Conservation (phyloP, 129 eudicot species). For the Silybum marianum region DNA sequence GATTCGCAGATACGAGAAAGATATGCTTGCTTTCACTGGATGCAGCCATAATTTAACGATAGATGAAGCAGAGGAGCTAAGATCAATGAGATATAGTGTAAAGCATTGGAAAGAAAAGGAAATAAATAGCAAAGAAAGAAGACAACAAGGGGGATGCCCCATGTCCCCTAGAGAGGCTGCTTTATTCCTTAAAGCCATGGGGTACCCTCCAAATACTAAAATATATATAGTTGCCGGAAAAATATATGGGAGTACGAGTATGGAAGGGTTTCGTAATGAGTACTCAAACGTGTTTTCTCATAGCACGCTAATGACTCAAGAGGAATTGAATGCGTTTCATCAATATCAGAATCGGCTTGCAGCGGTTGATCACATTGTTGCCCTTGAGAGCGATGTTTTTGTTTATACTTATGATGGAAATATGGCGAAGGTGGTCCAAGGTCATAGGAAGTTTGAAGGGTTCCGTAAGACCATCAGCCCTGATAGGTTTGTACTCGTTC, state of each 20-base stretch:
- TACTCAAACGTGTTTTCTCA: constrained; percentile 79
- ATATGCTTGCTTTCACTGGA: constrained; percentile 97
- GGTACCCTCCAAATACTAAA: constrained; percentile 65
- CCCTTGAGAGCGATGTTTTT: constrained; percentile 85
- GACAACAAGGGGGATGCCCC: constrained; percentile 88
- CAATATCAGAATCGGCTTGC: constrained; percentile 85
- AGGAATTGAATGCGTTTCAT: constrained; percentile 59
- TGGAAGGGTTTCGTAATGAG: constrained; percentile 57
- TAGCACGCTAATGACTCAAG: constrained; percentile 61
- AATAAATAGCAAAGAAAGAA: constrained; percentile 57
- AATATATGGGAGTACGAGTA: constrained; percentile 66
- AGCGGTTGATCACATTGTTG: constrained; percentile 86
- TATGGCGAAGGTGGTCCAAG: constrained; percentile 98
- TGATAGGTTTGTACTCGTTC: constrained; percentile 31
- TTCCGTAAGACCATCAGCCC: constrained; percentile 90
- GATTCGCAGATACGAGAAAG: constrained; percentile 63
- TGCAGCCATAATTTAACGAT: constrained; percentile 74
- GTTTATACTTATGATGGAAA: constrained; percentile 94
- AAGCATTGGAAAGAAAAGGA: constrained; percentile 97
- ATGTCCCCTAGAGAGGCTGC: constrained; percentile 97
- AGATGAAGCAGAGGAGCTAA: constrained; percentile 71
- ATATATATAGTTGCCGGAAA: constrained; percentile 94
- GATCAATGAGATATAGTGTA: constrained; percentile 67
- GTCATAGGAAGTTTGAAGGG: constrained; percentile 89
- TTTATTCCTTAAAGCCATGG: constrained; percentile 85